These are phyloP conservation scores for Luvunga scandens DNA, from an alignment of 345 rosid genomes.

Conservation along the genomic window DNA sequence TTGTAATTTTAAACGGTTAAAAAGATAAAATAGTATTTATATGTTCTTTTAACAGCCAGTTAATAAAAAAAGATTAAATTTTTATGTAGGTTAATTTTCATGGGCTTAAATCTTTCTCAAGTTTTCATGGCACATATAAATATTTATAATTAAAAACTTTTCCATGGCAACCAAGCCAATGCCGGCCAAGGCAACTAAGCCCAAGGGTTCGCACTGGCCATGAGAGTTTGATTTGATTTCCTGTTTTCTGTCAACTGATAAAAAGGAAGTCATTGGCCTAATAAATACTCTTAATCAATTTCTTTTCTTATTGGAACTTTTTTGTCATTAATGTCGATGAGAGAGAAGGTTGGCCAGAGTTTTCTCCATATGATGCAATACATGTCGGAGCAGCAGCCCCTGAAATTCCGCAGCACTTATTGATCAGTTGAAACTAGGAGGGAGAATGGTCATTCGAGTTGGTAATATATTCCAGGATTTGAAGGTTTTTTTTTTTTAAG, in stretches of 20 bases:
- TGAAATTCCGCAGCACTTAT: slow-evolving; percentile 78
- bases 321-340: slow-evolving; percentile 53
- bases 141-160: too few relatives aligned
- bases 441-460: slow-evolving; percentile 94
- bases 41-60: too few relatives aligned
- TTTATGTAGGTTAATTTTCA: too few relatives aligned
- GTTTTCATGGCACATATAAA: too few relatives aligned
- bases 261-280: neutral
- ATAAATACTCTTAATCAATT: neutral
- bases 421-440: slow-evolving; percentile 94
- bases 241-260: neutral
- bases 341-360: slow-evolving; percentile 83
- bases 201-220: too few relatives aligned
- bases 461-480: slow-evolving; percentile 80
- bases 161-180: too few relatives aligned
- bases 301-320: neutral
- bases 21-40: too few relatives aligned
- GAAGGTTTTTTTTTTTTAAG: too few relatives aligned
- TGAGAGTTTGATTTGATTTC: neutral
- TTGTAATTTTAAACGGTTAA: too few relatives aligned
- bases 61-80: too few relatives aligned
- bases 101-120: too few relatives aligned
- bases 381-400: slow-evolving; percentile 99
- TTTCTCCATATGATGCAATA: slow-evolving; percentile 86
- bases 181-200: too few relatives aligned